Base-by-base conservation (phyloP, 2,329 filamentous ascomycete genomes). In the Tolypocladium album region DNA sequence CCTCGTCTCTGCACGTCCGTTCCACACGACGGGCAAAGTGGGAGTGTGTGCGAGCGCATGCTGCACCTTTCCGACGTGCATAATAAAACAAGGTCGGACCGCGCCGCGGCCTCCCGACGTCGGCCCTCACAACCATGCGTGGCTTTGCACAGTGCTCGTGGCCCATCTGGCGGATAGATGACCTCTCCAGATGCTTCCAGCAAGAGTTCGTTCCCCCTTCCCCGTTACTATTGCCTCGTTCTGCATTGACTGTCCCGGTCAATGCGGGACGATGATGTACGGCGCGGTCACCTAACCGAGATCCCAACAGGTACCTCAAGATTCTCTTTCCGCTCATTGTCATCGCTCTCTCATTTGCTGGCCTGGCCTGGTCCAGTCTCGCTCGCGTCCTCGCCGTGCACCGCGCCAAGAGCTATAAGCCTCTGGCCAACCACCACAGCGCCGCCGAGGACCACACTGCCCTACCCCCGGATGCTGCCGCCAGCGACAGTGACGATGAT, bases 271-370 rank as follows among this genome's bases (percentile, higher is more conserved):
- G 15, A 38, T 40, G 17, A 36, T 50, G 40, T 22, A 40, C 42
- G n/a, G 31, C 52, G 20, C 27, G 38, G 17, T 27, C 38, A 13
- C 3, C 59, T 60, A 22, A 60, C 56, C 15, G 22, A 55, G 20
- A 56, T 20, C 17, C 43, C 55, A 20, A 56, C 58, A 75, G 74
- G 60, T 75, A 73, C 60, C 72, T 76, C 53, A 87, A 90, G 74
- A 85, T 90, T 62, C 78, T 96, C 55, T 80, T 97, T 59, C 94
- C 94, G 59, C 78, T 94, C 62, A 76, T 87, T 62, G 79, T 88
- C 61, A 84, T 92, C 72, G 81, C 76, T 63, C 67, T 88, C 34
- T 97, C 94, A 8, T 72, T 92, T 65, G 71, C 89, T 58, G 79
- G 86, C 66, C 82, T 96, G 60, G 66, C 81, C 61, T 70, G 81